Conservation (phyloP, 495 filamentous ascomycete genomes). For the Podospora appendiculata region DNA sequence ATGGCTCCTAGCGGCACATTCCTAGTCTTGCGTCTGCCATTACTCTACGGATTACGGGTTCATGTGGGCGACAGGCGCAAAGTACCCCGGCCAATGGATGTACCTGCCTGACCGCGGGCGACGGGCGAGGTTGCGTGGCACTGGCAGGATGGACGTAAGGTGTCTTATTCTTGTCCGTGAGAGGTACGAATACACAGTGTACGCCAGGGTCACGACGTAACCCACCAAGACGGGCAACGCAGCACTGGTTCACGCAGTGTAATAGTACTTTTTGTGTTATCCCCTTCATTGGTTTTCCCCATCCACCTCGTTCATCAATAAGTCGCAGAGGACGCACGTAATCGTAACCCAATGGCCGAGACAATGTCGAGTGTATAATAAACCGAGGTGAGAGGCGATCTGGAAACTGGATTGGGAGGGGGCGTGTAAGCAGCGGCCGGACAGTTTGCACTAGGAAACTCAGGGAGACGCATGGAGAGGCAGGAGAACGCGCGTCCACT, state of each 20-base stretch:
- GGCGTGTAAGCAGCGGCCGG: conserved; percentile 7
- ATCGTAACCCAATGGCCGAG: background rate
- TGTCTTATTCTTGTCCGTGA: background rate
- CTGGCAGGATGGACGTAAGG: background rate
- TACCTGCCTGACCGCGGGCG: background rate
- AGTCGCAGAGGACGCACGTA: background rate
- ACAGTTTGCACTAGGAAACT: conserved; percentile 4
- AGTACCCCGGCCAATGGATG: background rate
- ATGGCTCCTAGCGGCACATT: conserved; percentile 10
- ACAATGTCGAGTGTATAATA: background rate
- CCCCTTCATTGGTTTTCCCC: background rate
- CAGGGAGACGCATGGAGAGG: conserved; percentile 13
- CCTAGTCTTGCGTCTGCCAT: conserved; percentile 14
- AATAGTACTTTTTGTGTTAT: too few relatives aligned
- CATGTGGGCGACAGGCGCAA: too few relatives aligned
- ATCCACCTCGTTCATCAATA: background rate
- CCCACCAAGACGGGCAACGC: too few relatives aligned
- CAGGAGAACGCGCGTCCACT: conserved; percentile 22
- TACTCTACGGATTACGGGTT: background rate
- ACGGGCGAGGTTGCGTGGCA: background rate
- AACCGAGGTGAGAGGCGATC: too few relatives aligned
- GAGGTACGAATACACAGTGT: background rate
- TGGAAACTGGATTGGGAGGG: background rate
- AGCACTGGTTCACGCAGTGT: too few relatives aligned
- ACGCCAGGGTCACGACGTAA: background rate